Percentiles rank a stretch among this genome's conserved stretches.
Conservation (phyloP, 148 eudicot species). For the Camellia lanceoleosa region DNA sequence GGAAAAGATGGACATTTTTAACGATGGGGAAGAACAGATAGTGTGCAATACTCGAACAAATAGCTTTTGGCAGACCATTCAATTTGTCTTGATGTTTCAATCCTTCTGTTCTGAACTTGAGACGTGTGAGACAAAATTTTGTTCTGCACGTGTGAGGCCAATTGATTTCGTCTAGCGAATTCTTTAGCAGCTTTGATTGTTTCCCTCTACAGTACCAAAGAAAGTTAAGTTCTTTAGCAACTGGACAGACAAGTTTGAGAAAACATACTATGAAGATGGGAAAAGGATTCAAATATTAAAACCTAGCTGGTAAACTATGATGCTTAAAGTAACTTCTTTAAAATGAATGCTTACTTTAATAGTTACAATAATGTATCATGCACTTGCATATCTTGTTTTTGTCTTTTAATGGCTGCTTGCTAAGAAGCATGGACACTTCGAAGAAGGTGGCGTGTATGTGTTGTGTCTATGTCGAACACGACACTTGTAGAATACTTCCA, state of each 20-base stretch:
- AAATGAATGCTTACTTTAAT: neutral
- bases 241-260: conserved; percentile 2
- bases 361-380: neutral
- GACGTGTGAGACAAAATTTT: conserved; percentile 78
- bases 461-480: too few relatives aligned
- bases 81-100: conserved; percentile 74
- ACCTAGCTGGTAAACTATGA: neutral
- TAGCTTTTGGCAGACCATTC: conserved; percentile 69
- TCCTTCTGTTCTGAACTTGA: conserved; percentile 76
- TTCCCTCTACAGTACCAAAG: conserved; percentile 64
- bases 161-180: conserved; percentile 67
- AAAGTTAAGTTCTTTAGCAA: conserved; percentile 1
- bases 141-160: conserved; percentile 62
- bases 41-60: conserved; percentile 64
- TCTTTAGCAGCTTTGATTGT: conserved; percentile 65
- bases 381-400: neutral
- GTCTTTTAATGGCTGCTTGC: neutral
- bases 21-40: conserved; percentile 57
- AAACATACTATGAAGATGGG: neutral
- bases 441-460: too few relatives aligned
- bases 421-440: too few relatives aligned
- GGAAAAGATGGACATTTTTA: conserved; percentile 63
- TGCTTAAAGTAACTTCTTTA: neutral
- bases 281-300: neutral
- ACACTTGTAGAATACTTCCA: too few relatives aligned